Evolutionary conservation across 495 filamentous ascomycete genomes (phyloP).

Genomic region (Aspergillus panamensis): DNA sequence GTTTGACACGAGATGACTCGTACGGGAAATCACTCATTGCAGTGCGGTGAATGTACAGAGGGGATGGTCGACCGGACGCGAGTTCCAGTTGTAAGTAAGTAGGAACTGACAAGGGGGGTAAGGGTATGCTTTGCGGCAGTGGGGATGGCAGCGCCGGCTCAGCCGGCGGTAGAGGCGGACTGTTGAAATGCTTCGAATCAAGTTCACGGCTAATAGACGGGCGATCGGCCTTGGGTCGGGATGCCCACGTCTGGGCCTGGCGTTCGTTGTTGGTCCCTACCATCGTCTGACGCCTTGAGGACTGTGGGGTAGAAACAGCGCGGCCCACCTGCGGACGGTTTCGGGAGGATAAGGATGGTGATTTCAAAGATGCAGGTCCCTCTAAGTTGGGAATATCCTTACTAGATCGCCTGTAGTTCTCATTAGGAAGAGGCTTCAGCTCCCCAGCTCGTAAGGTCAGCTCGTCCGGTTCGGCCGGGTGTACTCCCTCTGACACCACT

Average conservation of each 20-base stretch:
- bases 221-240: slow-evolving; percentile 36
- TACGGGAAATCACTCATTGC: slow-evolving; percentile 74
- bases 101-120: slow-evolving; percentile 82
- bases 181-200: slow-evolving; percentile 35
- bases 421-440: slow-evolving; percentile 15
- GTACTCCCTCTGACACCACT: slow-evolving; percentile 26
- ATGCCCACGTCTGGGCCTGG: slow-evolving; percentile 38
- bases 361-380: slow-evolving; percentile 24
- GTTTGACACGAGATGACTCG: slow-evolving; percentile 93
- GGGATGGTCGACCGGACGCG: slow-evolving; percentile 74
- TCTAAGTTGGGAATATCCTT: slow-evolving; percentile 29
- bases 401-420: slow-evolving; percentile 21
- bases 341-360: slow-evolving; percentile 21
- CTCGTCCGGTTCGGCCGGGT: slow-evolving; percentile 16
- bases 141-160: slow-evolving; percentile 57
- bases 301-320: slow-evolving; percentile 37
- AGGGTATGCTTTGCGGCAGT: slow-evolving; percentile 64
- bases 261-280: slow-evolving; percentile 30
- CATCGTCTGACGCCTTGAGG: slow-evolving; percentile 26
- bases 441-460: slow-evolving; percentile 21
- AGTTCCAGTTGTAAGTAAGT: slow-evolving; percentile 88
- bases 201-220: slow-evolving; percentile 33
- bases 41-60: slow-evolving; percentile 81
- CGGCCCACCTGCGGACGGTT: slow-evolving; percentile 35
- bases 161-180: slow-evolving; percentile 26